A percentile compares a stretch with the other conserved stretches of the same genome.
Conservation (phyloP, 2,329 filamentous ascomycete genomes). For the Akanthomyces dipterigenus region DNA sequence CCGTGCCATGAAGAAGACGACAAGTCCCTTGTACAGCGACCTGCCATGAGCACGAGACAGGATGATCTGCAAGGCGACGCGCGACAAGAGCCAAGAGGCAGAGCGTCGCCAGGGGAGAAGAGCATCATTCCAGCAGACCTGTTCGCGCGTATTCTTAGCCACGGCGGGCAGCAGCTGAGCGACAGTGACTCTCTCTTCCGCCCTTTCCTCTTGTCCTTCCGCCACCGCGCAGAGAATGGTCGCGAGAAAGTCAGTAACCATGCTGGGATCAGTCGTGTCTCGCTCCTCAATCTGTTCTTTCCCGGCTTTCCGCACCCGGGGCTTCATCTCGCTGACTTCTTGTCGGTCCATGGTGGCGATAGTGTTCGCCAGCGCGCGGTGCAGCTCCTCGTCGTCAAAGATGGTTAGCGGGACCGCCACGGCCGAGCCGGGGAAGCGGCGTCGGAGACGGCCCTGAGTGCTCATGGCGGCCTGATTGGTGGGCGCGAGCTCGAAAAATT, state of each 20-base stretch:
- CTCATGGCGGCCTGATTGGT: not conserved
- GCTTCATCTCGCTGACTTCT: not conserved
- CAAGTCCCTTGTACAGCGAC: slow-evolving; percentile 42
- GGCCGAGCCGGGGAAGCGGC: not conserved
- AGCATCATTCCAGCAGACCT: not conserved
- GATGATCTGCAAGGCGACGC: slow-evolving; percentile 37
- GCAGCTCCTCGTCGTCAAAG: not conserved
- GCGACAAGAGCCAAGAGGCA: slow-evolving; percentile 45
- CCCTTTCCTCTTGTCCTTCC: too few species aligned
- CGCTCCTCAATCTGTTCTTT: not conserved
- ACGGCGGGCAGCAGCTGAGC: not conserved
- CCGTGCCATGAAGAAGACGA: slow-evolving; percentile 37
- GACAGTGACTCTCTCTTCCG: too few species aligned
- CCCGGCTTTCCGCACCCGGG: not conserved
- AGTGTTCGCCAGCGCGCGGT: not conserved
- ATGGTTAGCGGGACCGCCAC: not conserved
- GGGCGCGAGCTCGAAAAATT: not conserved
- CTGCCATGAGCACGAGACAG: slow-evolving; percentile 6
- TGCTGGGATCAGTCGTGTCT: not conserved
- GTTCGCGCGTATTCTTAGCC: not conserved
- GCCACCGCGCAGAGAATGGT: not conserved
- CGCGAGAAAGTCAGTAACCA: not conserved
- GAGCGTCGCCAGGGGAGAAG: slow-evolving; percentile 28
- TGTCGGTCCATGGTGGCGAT: not conserved
- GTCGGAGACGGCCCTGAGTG: not conserved